Conservation (phyloP, 768 basidiomycete species). For the Cystofilobasidium capitatum region DNA sequence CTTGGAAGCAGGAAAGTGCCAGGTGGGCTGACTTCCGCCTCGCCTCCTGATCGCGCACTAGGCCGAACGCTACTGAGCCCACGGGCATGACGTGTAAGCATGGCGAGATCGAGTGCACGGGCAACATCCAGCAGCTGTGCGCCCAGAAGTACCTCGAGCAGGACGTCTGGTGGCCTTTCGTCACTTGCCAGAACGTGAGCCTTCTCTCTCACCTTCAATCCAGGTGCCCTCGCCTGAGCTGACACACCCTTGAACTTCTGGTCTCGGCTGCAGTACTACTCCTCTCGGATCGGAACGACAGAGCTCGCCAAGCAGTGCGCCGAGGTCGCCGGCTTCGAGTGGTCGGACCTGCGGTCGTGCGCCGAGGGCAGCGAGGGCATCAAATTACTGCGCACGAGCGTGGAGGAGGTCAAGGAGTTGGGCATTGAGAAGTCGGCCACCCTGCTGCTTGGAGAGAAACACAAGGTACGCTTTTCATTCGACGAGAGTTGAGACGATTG, state of each 20-base stretch:
- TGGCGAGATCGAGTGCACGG: slow-evolving; percentile 5
- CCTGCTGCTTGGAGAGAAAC: slow-evolving; percentile 12
- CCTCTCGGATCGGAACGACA: slow-evolving; percentile 16
- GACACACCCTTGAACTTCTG: not conserved
- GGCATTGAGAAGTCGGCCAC: slow-evolving; percentile 22
- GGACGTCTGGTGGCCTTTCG: slow-evolving; percentile 12
- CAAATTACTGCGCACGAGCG: not conserved
- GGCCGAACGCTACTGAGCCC: not conserved
- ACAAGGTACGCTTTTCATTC: not conserved
- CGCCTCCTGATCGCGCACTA: not conserved
- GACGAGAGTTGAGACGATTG: not conserved
- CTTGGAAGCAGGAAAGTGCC: not conserved
- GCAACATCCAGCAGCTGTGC: slow-evolving; percentile 21
- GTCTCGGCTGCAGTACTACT: slow-evolving; percentile 6
- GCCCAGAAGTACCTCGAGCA: slow-evolving; percentile 5
- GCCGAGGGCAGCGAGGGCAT: slow-evolving; percentile 4
- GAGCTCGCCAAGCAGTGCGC: slow-evolving; percentile 20
- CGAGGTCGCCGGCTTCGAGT: slow-evolving; percentile 9
- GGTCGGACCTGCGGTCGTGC: slow-evolving; percentile 2
- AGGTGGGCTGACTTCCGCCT: not conserved
- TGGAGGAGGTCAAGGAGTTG: not conserved
- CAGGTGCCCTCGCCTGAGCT: not conserved
- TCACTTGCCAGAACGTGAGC: slow-evolving; percentile 18
- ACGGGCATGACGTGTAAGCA: slow-evolving; percentile 16
- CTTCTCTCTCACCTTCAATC: not conserved